Base-by-base conservation (phyloP, 331 rosid genomes). In the Quercus phellos region DNA sequence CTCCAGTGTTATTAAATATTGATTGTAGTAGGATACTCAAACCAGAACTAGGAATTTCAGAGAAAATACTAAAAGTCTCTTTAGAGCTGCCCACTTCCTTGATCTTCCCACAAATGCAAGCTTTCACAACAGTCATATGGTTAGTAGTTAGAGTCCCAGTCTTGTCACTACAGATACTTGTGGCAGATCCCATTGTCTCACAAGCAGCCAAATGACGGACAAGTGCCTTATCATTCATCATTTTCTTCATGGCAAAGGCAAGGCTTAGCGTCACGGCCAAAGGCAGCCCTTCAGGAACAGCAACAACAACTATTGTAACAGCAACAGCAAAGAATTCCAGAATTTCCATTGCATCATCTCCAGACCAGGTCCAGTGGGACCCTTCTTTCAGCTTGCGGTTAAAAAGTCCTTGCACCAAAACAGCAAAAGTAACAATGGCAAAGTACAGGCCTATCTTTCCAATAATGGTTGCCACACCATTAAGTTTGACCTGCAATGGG, bases 211-310 rank as follows among this genome's bases (percentile, higher is more conserved):
- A 80, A 85, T 95, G 69, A 51, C 98, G 87, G 74, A 95, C 99
- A 38, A 95, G 98, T 80, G 99, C 99, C 90, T 93, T 95, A 78
- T 95, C 98, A 14, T 89, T 95, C 99, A 95, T 95, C 98, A 95
- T 91, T 74, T 93, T 95, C 85, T 95, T 95, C 99, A 95, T 95
- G 51, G 99, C 98, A 79, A 95, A 95, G 68, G 99, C 99, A 79
- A 93, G 99, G 80, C 99, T 95, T 79, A 95, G 80, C 70, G 99
- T 95, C 79, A 95, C 99, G 2, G 99, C 98, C 87, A 95, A 89
- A 59, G 99, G 99, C 77, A 95, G 82, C 75, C 99, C 99, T 86
- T 95, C 98, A 54, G 98, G 99, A 74, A 95, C 99, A 14, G 99
- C 99, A 83, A 95, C 99, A 74, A 95, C 98, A 71, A 95, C 96